A percentile compares a stretch with the other conserved stretches of the same genome.
These are phyloP conservation scores for Plasmodium chabaudi DNA, from an alignment of 169 alveolate genomes.

Conservation along the genomic window DNA sequence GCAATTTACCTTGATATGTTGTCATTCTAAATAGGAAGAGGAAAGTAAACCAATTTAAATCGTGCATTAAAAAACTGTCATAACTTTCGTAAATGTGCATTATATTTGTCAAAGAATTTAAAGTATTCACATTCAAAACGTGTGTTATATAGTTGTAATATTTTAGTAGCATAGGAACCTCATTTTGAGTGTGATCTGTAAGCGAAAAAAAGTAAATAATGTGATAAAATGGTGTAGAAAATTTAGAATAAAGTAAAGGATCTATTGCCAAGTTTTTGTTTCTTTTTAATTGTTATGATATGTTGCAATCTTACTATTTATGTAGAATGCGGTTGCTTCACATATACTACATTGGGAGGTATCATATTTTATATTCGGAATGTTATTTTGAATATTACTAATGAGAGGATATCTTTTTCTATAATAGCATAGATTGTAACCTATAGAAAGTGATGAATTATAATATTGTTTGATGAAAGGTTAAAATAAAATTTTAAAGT, in stretches of 20 bases:
- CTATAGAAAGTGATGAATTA: not conserved
- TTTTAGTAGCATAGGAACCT: conserved; percentile 32
- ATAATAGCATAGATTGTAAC: conserved; percentile 22
- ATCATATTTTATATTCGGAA: conserved; percentile 8
- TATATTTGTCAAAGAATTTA: conserved; percentile 5
- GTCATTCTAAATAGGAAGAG: conserved; percentile 47
- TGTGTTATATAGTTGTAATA: conserved; percentile 17
- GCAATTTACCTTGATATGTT: conserved; percentile 26
- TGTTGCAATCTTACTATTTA: conserved; percentile 17
- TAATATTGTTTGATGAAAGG: not conserved
- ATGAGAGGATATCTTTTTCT: not conserved
- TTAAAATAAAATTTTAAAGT: not conserved
- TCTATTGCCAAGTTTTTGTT: no score
- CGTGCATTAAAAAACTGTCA: conserved; percentile 56
- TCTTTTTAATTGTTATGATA: not conserved
- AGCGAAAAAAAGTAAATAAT: not conserved
- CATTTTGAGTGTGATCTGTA: conserved; percentile 22
- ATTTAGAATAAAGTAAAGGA: no score
- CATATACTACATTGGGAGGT: conserved; percentile 25
- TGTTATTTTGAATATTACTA: not conserved
- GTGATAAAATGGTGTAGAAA: not conserved
- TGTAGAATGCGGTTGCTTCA: conserved; percentile 56
- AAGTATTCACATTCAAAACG: conserved; percentile 12
- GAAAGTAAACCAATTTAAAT: conserved; percentile 54
- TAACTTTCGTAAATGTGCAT: conserved; percentile 52